phyloP scores from a whole-genome alignment of 108 stramenopile species.

The Cylindrotheca closterium region DNA sequence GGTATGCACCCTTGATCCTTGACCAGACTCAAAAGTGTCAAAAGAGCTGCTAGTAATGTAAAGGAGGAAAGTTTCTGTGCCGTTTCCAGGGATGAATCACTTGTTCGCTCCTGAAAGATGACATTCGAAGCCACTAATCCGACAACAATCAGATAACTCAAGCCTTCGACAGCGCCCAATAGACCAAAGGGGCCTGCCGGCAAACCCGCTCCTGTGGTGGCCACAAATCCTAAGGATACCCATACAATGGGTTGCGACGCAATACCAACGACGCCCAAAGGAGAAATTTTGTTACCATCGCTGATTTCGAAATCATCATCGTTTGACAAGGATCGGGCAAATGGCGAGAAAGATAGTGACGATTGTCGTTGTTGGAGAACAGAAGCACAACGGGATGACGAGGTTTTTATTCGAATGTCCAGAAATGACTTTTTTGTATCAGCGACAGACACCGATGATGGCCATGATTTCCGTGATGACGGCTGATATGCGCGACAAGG shows the following conservation, averaged over 20 bases:
- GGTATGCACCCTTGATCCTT: conserved; percentile 41
- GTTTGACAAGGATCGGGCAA: conserved; percentile 9
- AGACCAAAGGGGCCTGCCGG: conserved; percentile 52
- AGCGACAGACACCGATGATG: too few relatives aligned
- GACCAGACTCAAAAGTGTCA: conserved; percentile 19
- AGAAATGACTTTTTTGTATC: too few relatives aligned
- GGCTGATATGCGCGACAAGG: too few relatives aligned
- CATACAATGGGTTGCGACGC: conserved; percentile 37
- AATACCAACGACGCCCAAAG: not conserved
- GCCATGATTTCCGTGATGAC: too few relatives aligned
- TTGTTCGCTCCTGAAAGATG: not conserved
- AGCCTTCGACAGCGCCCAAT: conserved; percentile 46
- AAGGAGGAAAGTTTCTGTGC: conserved; percentile 16
- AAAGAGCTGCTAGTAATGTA: conserved; percentile 20
- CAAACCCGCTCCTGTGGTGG: conserved; percentile 51
- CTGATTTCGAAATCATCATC: conserved; percentile 18
- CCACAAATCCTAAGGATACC: conserved; percentile 36
- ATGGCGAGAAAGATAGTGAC: too few relatives aligned
- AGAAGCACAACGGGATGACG: too few relatives aligned
- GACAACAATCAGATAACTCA: conserved; percentile 44
- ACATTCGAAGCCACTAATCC: conserved; percentile 18
- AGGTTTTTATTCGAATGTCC: too few relatives aligned
- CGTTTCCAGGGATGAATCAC: not conserved
- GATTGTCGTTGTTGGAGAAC: too few relatives aligned
- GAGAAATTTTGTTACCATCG: conserved; percentile 23